phyloP scores from a whole-genome alignment of 2,329 filamentous ascomycete species.

The Ramichloridium luteum region DNA sequence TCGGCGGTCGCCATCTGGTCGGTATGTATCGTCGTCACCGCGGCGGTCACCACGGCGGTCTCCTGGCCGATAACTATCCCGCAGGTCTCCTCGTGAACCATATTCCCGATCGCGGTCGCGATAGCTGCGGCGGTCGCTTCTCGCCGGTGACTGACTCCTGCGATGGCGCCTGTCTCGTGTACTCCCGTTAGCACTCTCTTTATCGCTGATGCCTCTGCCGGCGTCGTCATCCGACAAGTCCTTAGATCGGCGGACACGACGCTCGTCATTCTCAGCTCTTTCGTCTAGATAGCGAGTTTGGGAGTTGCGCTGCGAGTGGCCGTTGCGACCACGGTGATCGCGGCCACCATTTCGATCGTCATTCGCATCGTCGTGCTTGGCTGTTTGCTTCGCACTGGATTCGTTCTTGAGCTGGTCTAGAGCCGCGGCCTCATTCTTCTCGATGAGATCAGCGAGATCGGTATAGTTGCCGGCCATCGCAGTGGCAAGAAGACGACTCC shows the following conservation, averaged over 20 bases:
- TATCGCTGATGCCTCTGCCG: slow-evolving; percentile 28
- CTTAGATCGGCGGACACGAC: slow-evolving; percentile 22
- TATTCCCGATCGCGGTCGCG: slow-evolving; percentile 16
- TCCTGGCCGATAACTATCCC: slow-evolving; percentile 9
- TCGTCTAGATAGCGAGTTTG: slow-evolving; percentile 21
- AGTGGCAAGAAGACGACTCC: too few relatives aligned
- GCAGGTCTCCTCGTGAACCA: slow-evolving; percentile 4
- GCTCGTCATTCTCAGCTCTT: slow-evolving; percentile 24
- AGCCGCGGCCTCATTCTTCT: not conserved
- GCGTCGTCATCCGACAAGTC: slow-evolving; percentile 17
- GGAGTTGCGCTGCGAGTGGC: slow-evolving; percentile 4
- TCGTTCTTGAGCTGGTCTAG: not conserved
- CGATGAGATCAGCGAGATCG: slow-evolving; percentile 1
- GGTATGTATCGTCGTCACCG: slow-evolving; percentile 28
- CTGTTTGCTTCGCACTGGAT: not conserved
- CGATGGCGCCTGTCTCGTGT: slow-evolving; percentile 18
- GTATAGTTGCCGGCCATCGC: not conserved
- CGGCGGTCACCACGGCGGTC: slow-evolving; percentile 20
- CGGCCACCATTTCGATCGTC: not conserved
- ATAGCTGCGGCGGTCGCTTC: slow-evolving; percentile 13
- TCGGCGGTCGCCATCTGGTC: slow-evolving; percentile 15
- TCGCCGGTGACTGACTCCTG: slow-evolving; percentile 15
- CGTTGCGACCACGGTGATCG: not conserved
- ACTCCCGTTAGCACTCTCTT: slow-evolving; percentile 28
- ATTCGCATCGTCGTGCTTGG: not conserved